Evolutionary conservation across 176 grass and related monocot species (phyloP).

Genomic region (Zea mays): DNA sequence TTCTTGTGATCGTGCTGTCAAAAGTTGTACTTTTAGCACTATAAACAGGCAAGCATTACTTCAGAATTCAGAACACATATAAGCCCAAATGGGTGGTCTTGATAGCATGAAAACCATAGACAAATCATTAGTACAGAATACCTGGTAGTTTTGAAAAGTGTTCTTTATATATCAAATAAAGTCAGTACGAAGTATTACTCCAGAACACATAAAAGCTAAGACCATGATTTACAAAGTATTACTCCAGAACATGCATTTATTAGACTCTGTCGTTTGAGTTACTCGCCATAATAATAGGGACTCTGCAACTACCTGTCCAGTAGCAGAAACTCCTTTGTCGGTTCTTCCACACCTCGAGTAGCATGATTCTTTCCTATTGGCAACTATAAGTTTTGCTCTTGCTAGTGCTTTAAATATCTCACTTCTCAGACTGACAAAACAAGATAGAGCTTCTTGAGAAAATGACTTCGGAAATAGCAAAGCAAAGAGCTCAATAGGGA

Average conservation of each 20-base stretch:
- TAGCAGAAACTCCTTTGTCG: slow-evolving; percentile 90
- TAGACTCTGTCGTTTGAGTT: not conserved
- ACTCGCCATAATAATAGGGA: not conserved
- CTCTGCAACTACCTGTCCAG: slow-evolving; percentile 69
- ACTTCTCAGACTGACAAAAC: slow-evolving; percentile 70
- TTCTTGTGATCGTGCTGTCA: not conserved
- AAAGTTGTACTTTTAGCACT: not conserved
- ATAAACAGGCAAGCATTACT: not conserved
- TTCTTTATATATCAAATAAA: slow-evolving; percentile 6
- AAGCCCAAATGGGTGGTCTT: not conserved
- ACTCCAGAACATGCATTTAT: too few species aligned
- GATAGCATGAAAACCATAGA: not conserved
- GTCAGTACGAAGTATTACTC: not conserved
- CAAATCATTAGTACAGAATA: not conserved
- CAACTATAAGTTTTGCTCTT: slow-evolving; percentile 81
- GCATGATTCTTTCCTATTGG: slow-evolving; percentile 56
- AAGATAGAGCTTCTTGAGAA: slow-evolving; percentile 31
- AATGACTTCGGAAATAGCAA: slow-evolving; percentile 19
- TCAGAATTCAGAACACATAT: not conserved
- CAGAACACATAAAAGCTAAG: not conserved
- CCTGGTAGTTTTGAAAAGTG: not conserved
- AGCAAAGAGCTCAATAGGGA: not conserved
- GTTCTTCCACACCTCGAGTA: slow-evolving; percentile 98
- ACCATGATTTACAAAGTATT: not conserved
- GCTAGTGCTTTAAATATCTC: slow-evolving; percentile 94